Evolutionary conservation across 139 green algal genomes (phyloP).

Genomic region (Pedinophyceae sp.): DNA sequence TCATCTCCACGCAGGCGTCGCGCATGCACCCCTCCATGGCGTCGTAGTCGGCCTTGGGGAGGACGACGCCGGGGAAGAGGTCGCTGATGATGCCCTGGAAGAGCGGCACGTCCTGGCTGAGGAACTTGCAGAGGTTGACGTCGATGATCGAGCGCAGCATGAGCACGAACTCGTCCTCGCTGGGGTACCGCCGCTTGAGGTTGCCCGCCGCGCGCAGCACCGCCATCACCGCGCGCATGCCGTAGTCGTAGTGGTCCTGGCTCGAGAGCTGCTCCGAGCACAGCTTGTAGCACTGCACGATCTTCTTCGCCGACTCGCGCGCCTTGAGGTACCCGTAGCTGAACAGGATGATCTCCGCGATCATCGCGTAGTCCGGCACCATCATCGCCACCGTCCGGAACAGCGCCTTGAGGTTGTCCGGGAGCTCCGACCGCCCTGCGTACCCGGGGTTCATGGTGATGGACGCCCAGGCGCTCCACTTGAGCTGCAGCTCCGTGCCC

Average conservation of each 20-base stretch:
- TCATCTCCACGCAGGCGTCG: conserved; percentile 17
- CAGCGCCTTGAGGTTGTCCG: conserved; percentile 28
- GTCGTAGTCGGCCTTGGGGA: conserved; percentile 27
- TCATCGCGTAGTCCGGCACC: conserved; percentile 32
- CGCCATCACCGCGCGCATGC: conserved; percentile 24
- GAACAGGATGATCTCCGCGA: conserved; percentile 26
- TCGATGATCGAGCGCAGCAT: conserved; percentile 31
- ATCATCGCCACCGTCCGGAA: conserved; percentile 34
- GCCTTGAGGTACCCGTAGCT: conserved; percentile 20
- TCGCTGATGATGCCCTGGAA: conserved; percentile 22
- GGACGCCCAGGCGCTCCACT: conserved; percentile 5
- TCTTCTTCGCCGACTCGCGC: conserved; percentile 20
- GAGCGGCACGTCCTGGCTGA: conserved; percentile 17
- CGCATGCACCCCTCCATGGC: conserved; percentile 17
- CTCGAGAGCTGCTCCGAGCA: conserved; percentile 24
- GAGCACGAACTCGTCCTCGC: conserved; percentile 27
- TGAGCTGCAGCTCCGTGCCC: conserved; percentile 10
- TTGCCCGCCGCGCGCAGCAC: conserved; percentile 24
- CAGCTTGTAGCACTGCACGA: conserved; percentile 22
- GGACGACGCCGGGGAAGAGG: conserved; percentile 44
- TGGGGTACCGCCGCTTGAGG: conserved; percentile 21
- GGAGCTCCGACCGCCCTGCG: conserved; percentile 20
- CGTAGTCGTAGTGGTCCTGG: conserved; percentile 33
- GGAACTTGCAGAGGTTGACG: conserved; percentile 21
- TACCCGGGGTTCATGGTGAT: conserved; percentile 16